Percentiles rank a stretch among this genome's conserved stretches.
These are phyloP conservation scores for Chloranthus sessilifolius DNA, from an alignment of 164 flowering plant genomes.

Conservation along the genomic window DNA sequence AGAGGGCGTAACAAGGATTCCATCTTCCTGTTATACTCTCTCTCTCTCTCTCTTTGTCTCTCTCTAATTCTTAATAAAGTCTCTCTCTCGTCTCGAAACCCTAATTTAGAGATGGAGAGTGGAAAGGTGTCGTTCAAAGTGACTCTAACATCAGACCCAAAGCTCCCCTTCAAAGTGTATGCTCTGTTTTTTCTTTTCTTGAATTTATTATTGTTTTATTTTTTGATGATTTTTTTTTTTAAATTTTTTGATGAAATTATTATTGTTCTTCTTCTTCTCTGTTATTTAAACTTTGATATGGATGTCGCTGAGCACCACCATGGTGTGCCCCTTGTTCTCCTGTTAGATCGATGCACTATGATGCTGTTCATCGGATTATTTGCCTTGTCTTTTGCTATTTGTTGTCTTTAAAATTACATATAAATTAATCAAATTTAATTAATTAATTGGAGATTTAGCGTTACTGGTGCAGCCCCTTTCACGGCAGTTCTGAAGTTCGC, in stretches of 20 bases:
- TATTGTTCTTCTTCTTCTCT: too few relatives aligned
- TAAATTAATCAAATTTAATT: not conserved
- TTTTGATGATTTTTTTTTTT: not conserved
- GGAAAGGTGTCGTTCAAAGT: slow-evolving; percentile 95
- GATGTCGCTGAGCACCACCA: too few relatives aligned
- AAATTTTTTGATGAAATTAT: too few relatives aligned
- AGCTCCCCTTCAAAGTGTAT: slow-evolving; percentile 94
- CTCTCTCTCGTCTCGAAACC: too few relatives aligned
- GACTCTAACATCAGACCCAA: slow-evolving; percentile 89
- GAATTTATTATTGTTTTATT: not conserved
- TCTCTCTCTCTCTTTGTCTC: too few relatives aligned
- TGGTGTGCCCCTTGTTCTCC: too few relatives aligned
- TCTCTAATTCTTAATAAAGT: too few relatives aligned
- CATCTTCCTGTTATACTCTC: too few relatives aligned
- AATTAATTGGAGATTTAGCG: slow-evolving; percentile 93
- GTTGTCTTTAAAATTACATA: not conserved
- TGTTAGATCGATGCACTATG: too few relatives aligned
- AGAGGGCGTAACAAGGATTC: too few relatives aligned
- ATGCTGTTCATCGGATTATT: too few relatives aligned
- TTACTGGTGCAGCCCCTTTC: slow-evolving; percentile 92
- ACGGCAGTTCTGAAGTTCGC: slow-evolving; percentile 89
- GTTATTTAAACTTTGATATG: too few relatives aligned
- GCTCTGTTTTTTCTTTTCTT: slow-evolving; percentile 5
- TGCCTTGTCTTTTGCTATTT: not conserved
- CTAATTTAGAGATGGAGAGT: slow-evolving; percentile 50